Conservation (phyloP, 2,329 filamentous ascomycete genomes). For the Diaporthe eres region DNA sequence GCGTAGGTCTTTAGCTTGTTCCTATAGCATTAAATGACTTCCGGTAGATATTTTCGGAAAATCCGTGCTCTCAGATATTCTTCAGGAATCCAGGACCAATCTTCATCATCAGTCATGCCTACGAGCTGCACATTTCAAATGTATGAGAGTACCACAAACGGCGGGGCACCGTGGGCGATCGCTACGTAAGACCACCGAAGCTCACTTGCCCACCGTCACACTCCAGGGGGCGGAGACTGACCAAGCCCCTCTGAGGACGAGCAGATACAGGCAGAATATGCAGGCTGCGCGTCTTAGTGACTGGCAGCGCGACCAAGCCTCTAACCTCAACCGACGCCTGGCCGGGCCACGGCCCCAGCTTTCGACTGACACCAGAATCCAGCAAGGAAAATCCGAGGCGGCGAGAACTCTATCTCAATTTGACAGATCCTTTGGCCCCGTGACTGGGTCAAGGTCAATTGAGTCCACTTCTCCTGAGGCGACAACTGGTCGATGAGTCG, state of each 20-base stretch:
- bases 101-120: neutral
- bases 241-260: neutral
- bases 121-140: neutral
- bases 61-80: no score
- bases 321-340: neutral
- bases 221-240: neutral
- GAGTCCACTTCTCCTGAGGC: neutral
- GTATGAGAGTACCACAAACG: neutral
- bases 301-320: conserved; percentile 3
- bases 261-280: neutral
- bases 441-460: neutral
- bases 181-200: neutral
- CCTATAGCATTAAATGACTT: neutral
- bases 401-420: neutral
- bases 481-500: neutral
- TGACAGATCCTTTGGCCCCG: neutral
- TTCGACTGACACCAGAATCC: neutral
- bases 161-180: neutral
- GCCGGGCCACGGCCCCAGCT: neutral
- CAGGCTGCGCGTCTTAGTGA: neutral
- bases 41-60: neutral
- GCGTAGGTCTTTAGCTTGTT: neutral
- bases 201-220: neutral
- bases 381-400: conserved; percentile 2
- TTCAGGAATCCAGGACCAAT: neutral